phyloP scores from a whole-genome alignment of 2,329 filamentous ascomycete genomes.

The Ophiostoma sp. region DNA sequence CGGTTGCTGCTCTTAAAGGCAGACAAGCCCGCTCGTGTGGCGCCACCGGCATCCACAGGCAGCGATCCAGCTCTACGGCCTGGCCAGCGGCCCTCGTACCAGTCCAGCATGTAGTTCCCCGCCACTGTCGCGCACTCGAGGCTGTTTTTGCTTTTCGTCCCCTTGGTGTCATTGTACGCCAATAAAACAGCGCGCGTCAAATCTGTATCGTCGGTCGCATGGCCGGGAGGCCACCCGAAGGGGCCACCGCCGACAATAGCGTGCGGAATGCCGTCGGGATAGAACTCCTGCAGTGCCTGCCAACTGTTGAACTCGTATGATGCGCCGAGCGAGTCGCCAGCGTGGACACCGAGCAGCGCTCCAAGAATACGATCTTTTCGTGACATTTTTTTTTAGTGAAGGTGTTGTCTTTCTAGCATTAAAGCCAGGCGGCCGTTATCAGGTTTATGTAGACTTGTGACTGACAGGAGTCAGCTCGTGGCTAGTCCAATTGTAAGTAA shows the following conservation, averaged over 20 bases:
- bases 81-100: conserved; percentile 42
- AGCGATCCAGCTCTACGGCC: conserved; percentile 32
- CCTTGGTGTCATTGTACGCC: conserved; percentile 36
- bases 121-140: conserved; percentile 33
- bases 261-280: conserved; percentile 39
- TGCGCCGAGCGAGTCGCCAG: conserved; percentile 45
- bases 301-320: conserved; percentile 42
- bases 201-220: conserved; percentile 47
- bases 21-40: conserved; percentile 36
- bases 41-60: conserved; percentile 40
- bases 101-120: conserved; percentile 40
- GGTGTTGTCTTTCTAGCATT: not conserved
- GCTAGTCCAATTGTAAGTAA: not conserved
- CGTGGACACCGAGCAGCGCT: conserved; percentile 44
- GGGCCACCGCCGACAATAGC: conserved; percentile 43
- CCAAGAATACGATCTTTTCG: conserved; percentile 35
- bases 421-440: not conserved
- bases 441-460: not conserved
- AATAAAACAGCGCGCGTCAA: conserved; percentile 43
- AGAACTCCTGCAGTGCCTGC: conserved; percentile 31
- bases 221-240: conserved; percentile 41
- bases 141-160: conserved; percentile 26
- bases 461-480: not conserved
- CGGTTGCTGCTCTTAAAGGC: conserved; percentile 29
- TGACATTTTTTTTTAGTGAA: not conserved